These are phyloP conservation scores for Apiospora phragmitis DNA, from an alignment of 2,329 filamentous ascomycete species.

Conservation along the genomic window DNA sequence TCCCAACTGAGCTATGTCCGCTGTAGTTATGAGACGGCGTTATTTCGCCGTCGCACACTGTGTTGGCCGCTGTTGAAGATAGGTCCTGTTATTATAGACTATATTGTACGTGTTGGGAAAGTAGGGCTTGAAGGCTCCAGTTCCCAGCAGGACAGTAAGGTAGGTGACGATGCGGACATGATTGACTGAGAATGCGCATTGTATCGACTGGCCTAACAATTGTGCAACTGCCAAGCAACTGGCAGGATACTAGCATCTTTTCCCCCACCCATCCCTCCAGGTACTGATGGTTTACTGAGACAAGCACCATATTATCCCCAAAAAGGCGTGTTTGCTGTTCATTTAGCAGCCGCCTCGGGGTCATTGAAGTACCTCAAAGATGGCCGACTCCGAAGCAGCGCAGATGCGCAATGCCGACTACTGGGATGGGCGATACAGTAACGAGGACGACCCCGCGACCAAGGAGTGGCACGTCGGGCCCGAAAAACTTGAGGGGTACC, in stretches of 20 bases:
- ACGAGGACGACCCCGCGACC: neutral
- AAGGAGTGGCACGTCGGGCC: slow-evolving; percentile 6
- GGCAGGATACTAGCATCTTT: too few relatives aligned
- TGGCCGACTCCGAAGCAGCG: slow-evolving; percentile 8
- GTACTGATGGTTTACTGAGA: neutral
- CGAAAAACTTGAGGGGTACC: slow-evolving; percentile 6
- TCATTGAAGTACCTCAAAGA: neutral
- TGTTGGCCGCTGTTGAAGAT: neutral
- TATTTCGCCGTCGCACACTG: neutral
- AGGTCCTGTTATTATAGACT: neutral
- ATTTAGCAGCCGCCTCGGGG: neutral
- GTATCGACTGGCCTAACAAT: too few relatives aligned
- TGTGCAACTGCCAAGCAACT: too few relatives aligned
- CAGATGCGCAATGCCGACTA: slow-evolving; percentile 11
- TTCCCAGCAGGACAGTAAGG: neutral
- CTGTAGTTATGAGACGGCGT: neutral
- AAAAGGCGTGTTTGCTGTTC: neutral
- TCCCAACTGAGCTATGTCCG: slow-evolving; percentile 12
- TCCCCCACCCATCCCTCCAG: too few relatives aligned
- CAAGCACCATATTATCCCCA: neutral
- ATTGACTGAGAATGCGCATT: neutral
- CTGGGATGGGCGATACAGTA: slow-evolving; percentile 4
- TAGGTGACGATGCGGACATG: neutral
- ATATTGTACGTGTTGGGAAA: neutral
- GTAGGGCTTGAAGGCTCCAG: neutral